Evolutionary conservation across 2,329 filamentous ascomycete species (phyloP), one percentile per base, ranked within the genome.

Genomic region (Fusarium floridanum): DNA sequence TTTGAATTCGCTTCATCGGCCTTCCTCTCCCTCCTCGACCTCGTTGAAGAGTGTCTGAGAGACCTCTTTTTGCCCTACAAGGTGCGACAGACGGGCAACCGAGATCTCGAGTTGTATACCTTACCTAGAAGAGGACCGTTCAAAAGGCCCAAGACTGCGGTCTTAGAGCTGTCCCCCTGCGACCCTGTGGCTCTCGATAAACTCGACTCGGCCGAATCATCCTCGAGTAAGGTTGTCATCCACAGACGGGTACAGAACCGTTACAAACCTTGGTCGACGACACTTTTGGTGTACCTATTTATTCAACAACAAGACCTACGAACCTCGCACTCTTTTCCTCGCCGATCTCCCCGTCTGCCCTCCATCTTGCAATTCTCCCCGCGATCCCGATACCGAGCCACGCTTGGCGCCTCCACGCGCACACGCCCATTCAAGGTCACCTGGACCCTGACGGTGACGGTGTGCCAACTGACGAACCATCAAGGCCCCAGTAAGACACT

Each of bases 401-500:
- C 69, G 48, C 74, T 76, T 76, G 74, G 74, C 66, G 62, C 64
- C 59, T 72, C 68, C 71, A 63, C 50, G 50, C 65, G 66, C 68
- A 37, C 60, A 63, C 70, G 48, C 61, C 64, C 62, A 66, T 62
- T 53, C 43, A 67, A 66, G 69, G 71, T 76, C 74, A 76, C 74
- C 74, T 76, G 73, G 70, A 70, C 73, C 73, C 73, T 74, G 43
- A 74, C 61, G 65, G 72, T 74, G 72, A 74, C 72, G 72, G 72
- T 75, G 72, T 74, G 68, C 68, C 72, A 75, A 59, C 61, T 53
- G 60, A 74, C 72, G 72, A 74, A 66, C 72, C 59, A 75, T 61
- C 68, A 61, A 72, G 36, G 29, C 61, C 39, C 45, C 61, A 60
- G 64, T 50, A 65, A 74, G 64, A 61, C 67, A 74, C 61, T 61